phyloP scores from a whole-genome alignment of 1,284 basidiomycete species.

The Boletus smithii region DNA sequence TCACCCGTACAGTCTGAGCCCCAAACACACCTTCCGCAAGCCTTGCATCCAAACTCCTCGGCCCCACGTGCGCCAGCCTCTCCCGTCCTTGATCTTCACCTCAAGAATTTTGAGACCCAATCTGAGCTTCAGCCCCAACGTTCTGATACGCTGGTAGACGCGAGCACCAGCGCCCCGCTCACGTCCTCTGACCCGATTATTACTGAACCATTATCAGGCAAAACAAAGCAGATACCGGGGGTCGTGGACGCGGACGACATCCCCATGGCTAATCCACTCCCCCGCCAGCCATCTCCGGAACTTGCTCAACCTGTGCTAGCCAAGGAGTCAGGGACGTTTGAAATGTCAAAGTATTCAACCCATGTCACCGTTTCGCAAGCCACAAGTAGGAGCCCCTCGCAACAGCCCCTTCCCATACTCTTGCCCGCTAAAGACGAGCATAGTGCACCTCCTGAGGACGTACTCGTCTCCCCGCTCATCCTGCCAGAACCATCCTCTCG shows the following conservation, averaged over 20 bases:
- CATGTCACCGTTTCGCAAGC: constrained; percentile 3
- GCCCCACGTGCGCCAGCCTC: not conserved
- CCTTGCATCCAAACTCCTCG: not conserved
- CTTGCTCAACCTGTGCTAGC: not conserved
- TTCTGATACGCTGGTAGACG: not conserved
- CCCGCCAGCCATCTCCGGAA: constrained; percentile 4
- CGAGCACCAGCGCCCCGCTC: not conserved
- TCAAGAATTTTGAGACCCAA: too few species aligned
- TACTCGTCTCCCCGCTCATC: not conserved
- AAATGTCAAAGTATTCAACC: not conserved
- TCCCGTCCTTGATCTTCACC: constrained; percentile 7
- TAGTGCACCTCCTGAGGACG: not conserved
- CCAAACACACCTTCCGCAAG: not conserved
- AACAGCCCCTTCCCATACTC: constrained; percentile 2
- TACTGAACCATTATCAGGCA: not conserved
- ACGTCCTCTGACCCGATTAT: constrained; percentile 1
- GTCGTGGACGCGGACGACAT: not conserved
- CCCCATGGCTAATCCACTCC: not conserved
- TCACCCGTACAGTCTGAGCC: not conserved
- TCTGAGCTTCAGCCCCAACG: not conserved
- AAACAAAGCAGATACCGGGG: not conserved
- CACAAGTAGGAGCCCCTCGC: constrained; percentile 12
- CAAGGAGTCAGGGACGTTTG: constrained; percentile 1
- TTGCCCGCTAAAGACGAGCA: constrained; percentile 5
- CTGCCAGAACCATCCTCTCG: not conserved